These are phyloP conservation scores for Peronospora belbahrii DNA, from an alignment of 352 stramenopile species.

Conservation along the genomic window DNA sequence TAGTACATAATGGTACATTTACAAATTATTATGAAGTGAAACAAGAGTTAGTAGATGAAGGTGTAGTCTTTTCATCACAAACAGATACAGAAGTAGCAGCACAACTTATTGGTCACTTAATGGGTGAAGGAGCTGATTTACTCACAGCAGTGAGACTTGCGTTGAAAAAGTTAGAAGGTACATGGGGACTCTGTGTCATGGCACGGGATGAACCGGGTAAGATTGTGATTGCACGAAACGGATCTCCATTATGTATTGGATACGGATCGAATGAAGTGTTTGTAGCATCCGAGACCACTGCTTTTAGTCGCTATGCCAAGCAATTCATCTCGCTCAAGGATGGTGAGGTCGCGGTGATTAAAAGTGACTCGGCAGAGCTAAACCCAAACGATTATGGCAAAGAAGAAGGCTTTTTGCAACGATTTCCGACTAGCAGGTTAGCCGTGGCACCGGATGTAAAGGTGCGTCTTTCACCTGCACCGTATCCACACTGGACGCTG, in stretches of 20 bases:
- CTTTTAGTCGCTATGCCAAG: conserved; percentile 93
- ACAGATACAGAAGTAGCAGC: conserved; percentile 98
- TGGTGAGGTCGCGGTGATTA: conserved; percentile 92
- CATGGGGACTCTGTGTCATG: conserved; percentile 94
- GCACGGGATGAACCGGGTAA: conserved; percentile 89
- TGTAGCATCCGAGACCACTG: conserved; percentile 93
- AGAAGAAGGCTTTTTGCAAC: conserved; percentile 71
- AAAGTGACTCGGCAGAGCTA: conserved; percentile 88
- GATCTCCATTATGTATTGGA: conserved; percentile 89
- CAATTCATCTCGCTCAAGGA: conserved; percentile 97
- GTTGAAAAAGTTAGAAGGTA: conserved; percentile 89
- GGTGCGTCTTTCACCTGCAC: conserved; percentile 88
- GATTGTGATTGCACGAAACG: conserved; percentile 96
- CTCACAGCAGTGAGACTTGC: conserved; percentile 88
- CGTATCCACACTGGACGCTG: conserved; percentile 95
- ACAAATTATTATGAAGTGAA: conserved; percentile 95
- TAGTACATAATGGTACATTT: conserved; percentile 99
- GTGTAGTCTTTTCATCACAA: conserved; percentile 91
- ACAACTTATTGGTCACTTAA: conserved; percentile 92
- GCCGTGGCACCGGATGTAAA: conserved; percentile 91
- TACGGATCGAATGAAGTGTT: conserved; percentile 92
- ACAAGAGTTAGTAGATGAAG: conserved; percentile 75
- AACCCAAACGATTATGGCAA: conserved; percentile 80
- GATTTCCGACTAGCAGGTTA: conserved; percentile 83
- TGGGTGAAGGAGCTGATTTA: conserved; percentile 76